These are phyloP conservation scores for Rhizopus arrhizus DNA, from an alignment of 371 early-diverging fungal genomes.

Conservation along the genomic window DNA sequence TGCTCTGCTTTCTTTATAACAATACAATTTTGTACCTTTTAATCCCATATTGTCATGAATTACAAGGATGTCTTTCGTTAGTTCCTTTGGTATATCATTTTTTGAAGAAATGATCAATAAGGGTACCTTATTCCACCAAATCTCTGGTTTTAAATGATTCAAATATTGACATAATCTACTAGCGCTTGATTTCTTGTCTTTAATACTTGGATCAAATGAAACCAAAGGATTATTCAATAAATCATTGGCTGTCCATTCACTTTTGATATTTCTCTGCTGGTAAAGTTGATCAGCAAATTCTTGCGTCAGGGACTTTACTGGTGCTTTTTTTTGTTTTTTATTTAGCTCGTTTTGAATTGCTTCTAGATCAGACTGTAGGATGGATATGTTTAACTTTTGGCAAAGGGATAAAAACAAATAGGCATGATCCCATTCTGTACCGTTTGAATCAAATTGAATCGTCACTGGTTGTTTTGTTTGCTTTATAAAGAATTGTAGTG, in stretches of 20 bases:
- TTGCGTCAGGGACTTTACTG: slow-evolving; percentile 21
- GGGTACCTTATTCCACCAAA: slow-evolving; percentile 47
- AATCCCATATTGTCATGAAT: slow-evolving; percentile 23
- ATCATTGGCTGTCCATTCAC: slow-evolving; percentile 6
- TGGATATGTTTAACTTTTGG: slow-evolving; percentile 25
- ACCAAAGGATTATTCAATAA: slow-evolving; percentile 31
- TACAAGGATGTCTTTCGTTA: slow-evolving; percentile 20
- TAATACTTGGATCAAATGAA: slow-evolving; percentile 30
- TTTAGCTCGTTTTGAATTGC: slow-evolving; percentile 19
- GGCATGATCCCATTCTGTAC: slow-evolving; percentile 32
- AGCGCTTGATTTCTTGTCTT: slow-evolving; percentile 18
- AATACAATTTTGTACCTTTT: slow-evolving; percentile 18
- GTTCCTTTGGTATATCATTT: slow-evolving; percentile 3
- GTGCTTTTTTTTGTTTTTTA: neutral
- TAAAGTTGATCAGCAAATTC: slow-evolving; percentile 45
- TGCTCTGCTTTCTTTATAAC: no score
- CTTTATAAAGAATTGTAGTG: slow-evolving; percentile 15
- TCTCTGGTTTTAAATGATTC: slow-evolving; percentile 35
- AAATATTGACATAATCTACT: slow-evolving; percentile 21
- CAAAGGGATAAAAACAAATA: slow-evolving; percentile 34
- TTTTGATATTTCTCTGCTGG: slow-evolving; percentile 9
- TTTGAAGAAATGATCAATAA: slow-evolving; percentile 26
- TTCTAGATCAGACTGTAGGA: slow-evolving; percentile 30
- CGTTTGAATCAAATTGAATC: slow-evolving; percentile 13
- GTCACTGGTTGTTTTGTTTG: slow-evolving; percentile 1